These are phyloP conservation scores for Blastocystis hominis DNA, from an alignment of 352 stramenopile genomes.

Conservation along the genomic window DNA sequence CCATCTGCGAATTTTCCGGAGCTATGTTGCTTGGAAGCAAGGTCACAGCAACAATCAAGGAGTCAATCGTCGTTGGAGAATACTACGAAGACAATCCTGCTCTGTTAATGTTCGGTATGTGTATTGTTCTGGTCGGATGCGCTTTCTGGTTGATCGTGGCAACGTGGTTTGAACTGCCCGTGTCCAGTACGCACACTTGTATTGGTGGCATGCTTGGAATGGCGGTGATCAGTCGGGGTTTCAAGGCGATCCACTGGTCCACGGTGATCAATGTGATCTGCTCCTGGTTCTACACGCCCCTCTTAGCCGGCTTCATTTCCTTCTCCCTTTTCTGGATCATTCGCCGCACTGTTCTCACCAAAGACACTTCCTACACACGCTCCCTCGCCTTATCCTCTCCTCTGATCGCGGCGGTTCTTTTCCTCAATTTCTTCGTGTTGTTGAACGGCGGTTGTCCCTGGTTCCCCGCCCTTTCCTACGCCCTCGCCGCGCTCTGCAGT, in stretches of 20 bases:
- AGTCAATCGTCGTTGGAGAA: slow-evolving; percentile 65
- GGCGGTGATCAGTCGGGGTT: slow-evolving; percentile 64
- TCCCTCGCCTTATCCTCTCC: slow-evolving; percentile 64
- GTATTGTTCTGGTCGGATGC: slow-evolving; percentile 64
- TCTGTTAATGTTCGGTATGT: slow-evolving; percentile 69
- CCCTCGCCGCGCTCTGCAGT: background rate
- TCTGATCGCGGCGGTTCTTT: slow-evolving; percentile 64
- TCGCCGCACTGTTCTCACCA: slow-evolving; percentile 64
- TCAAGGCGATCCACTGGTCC: slow-evolving; percentile 64
- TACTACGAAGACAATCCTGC: slow-evolving; percentile 68
- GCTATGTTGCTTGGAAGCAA: slow-evolving; percentile 70
- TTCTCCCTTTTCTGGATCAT: slow-evolving; percentile 67
- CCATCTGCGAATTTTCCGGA: slow-evolving; percentile 72
- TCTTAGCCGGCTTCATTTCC: slow-evolving; percentile 65
- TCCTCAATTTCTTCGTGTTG: slow-evolving; percentile 65
- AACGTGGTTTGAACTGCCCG: slow-evolving; percentile 64
- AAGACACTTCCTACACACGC: slow-evolving; percentile 59
- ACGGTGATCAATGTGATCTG: slow-evolving; percentile 66
- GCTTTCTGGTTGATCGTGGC: slow-evolving; percentile 66
- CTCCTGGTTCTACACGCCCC: slow-evolving; percentile 68
- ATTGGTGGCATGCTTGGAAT: slow-evolving; percentile 67
- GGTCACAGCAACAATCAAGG: slow-evolving; percentile 71
- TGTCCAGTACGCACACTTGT: slow-evolving; percentile 68
- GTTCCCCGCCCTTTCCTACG: background rate
- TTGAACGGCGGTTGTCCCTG: slow-evolving; percentile 61